phyloP scores from a whole-genome alignment of 352 stramenopile species.

The Pythium volutum region DNA sequence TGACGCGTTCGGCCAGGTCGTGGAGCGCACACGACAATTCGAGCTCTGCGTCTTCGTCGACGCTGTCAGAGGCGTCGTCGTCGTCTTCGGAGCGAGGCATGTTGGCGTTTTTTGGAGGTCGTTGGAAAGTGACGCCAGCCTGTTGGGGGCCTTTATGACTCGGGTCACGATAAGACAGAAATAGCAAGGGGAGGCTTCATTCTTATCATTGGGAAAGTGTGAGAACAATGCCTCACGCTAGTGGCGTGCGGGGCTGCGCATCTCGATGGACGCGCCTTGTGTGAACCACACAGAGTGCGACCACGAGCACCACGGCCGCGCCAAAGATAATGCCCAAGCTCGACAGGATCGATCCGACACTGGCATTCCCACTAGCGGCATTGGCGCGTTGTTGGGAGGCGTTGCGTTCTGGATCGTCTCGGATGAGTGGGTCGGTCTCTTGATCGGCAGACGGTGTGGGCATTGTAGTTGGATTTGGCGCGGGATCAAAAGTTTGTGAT shows the following conservation, averaged over 20 bases:
- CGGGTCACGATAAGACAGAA: neutral
- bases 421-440: slow-evolving; percentile 8
- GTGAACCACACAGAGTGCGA: slow-evolving; percentile 23
- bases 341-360: slow-evolving; percentile 14
- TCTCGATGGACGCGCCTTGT: slow-evolving; percentile 8
- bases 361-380: neutral
- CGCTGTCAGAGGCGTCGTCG: slow-evolving; percentile 40
- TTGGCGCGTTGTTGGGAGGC: slow-evolving; percentile 1
- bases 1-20: slow-evolving; percentile 58
- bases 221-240: neutral
- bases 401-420: slow-evolving; percentile 2
- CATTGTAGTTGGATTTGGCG: neutral
- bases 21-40: slow-evolving; percentile 75
- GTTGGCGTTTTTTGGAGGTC: neutral
- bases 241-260: slow-evolving; percentile 1
- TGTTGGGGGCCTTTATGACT: neutral
- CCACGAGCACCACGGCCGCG: slow-evolving; percentile 15
- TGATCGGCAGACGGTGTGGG: neutral
- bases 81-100: slow-evolving; percentile 38
- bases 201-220: neutral
- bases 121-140: neutral
- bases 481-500: neutral
- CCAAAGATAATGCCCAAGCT: slow-evolving; percentile 25
- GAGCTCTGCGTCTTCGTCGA: slow-evolving; percentile 72
- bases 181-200: neutral